Evolutionary conservation across 345 rosid species (phyloP).

Genomic region (Eutrema heterophyllum): DNA sequence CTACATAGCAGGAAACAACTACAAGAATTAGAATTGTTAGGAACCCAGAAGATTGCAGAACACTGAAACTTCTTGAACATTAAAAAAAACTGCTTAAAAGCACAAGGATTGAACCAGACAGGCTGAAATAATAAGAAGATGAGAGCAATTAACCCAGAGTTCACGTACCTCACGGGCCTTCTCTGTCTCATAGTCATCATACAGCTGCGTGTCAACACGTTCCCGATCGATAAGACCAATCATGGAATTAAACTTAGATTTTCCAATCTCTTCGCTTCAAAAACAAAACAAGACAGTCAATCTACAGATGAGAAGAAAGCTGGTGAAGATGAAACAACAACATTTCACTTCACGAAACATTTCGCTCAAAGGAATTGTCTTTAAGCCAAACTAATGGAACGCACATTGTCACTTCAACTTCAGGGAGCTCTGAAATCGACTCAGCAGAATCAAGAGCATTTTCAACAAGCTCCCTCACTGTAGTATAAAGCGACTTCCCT

Average conservation of each 20-base stretch:
- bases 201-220: slow-evolving; percentile 72
- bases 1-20: slow-evolving; percentile 38
- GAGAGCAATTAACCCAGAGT: slow-evolving; percentile 6
- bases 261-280: slow-evolving; percentile 85
- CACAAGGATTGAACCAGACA: not conserved
- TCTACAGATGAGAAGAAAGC: not conserved
- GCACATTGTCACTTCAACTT: slow-evolving; percentile 79
- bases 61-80: not conserved
- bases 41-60: slow-evolving; percentile 5
- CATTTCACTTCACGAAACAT: not conserved
- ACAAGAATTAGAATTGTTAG: not conserved
- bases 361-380: not conserved
- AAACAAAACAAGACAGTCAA: slow-evolving; percentile 1
- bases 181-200: slow-evolving; percentile 86
- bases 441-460: slow-evolving; percentile 94
- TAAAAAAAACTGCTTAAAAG: not conserved
- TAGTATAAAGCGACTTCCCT: slow-evolving; percentile 85
- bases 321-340: not conserved
- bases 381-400: slow-evolving; percentile 12
- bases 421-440: slow-evolving; percentile 89
- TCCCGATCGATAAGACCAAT: slow-evolving; percentile 88
- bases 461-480: slow-evolving; percentile 91
- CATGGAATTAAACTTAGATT: slow-evolving; percentile 85
- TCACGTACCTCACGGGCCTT: slow-evolving; percentile 84
- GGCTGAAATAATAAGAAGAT: not conserved